phyloP scores from a whole-genome alignment of 2,329 filamentous ascomycete species.

The Epichloe aotearoae region DNA sequence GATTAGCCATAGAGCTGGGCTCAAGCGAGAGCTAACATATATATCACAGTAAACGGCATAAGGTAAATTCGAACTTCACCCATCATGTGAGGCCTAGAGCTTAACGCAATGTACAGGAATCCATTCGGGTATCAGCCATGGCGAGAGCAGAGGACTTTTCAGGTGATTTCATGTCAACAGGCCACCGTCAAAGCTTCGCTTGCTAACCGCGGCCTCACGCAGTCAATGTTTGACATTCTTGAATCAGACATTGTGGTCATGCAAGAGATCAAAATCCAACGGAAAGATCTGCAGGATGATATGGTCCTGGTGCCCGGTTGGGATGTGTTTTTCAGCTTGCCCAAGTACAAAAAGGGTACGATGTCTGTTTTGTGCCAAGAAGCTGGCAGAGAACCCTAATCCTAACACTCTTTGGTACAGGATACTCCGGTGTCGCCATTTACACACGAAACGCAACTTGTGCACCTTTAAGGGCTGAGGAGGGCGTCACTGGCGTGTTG shows the following conservation, averaged over 20 bases:
- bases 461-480: constrained; percentile 77
- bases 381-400: background rate
- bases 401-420: constrained; percentile 28
- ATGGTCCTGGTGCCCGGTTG: constrained; percentile 92
- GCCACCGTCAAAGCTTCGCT: background rate
- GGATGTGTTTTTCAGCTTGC: constrained; percentile 93
- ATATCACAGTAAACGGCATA: constrained; percentile 61
- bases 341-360: constrained; percentile 80
- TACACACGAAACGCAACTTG: constrained; percentile 85
- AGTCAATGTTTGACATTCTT: constrained; percentile 89
- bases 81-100: background rate
- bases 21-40: constrained; percentile 2
- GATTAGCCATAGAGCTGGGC: background rate
- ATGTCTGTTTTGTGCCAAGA: background rate
- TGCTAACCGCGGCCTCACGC: background rate
- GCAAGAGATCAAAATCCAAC: constrained; percentile 93
- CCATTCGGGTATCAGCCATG: constrained; percentile 79
- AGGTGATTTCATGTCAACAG: constrained; percentile 30
- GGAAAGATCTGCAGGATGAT: constrained; percentile 82
- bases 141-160: constrained; percentile 56
- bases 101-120: constrained; percentile 37
- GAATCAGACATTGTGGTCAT: constrained; percentile 89
- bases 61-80: constrained; percentile 27
- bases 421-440: constrained; percentile 90
- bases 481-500: constrained; percentile 78